Percentiles rank a stretch among this genome's conserved stretches.
Conservation (phyloP, 129 eudicot species). For the Centaurea solstitialis region DNA sequence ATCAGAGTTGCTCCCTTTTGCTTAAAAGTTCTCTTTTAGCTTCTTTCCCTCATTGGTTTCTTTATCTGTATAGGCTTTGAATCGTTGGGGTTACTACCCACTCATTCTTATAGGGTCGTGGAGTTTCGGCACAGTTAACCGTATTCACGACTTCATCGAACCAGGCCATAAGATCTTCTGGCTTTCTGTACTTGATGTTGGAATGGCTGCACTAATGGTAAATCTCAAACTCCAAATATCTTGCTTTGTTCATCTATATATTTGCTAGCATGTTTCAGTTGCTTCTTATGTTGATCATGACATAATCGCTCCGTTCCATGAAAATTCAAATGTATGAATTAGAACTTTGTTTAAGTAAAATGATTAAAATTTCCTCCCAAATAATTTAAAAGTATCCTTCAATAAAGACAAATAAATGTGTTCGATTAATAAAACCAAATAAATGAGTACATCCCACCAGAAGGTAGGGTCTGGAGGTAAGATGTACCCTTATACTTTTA, state of each 20-base stretch:
- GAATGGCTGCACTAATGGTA: slow-evolving; percentile 96
- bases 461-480: too few species aligned
- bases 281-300: slow-evolving; percentile 6
- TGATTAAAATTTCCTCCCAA: not conserved
- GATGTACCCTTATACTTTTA: too few species aligned
- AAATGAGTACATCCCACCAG: not conserved
- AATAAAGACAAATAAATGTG: not conserved
- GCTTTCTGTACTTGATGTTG: slow-evolving; percentile 98
- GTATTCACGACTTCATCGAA: slow-evolving; percentile 88
- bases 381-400: not conserved
- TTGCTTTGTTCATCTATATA: slow-evolving; percentile 1
- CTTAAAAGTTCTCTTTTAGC: not conserved
- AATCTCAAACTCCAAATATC: slow-evolving; percentile 11
- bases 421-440: not conserved
- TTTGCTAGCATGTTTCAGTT: slow-evolving; percentile 11
- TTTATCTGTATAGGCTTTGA: slow-evolving; percentile 58
- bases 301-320: not conserved
- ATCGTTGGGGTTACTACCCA: slow-evolving; percentile 95
- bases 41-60: not conserved
- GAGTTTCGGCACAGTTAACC: slow-evolving; percentile 95
- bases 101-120: slow-evolving; percentile 98
- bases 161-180: slow-evolving; percentile 90
- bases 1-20: not conserved
- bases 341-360: not conserved
- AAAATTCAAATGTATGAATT: not conserved